phyloP scores from a whole-genome alignment of 345 rosid species.

The Carallia brachiata region DNA sequence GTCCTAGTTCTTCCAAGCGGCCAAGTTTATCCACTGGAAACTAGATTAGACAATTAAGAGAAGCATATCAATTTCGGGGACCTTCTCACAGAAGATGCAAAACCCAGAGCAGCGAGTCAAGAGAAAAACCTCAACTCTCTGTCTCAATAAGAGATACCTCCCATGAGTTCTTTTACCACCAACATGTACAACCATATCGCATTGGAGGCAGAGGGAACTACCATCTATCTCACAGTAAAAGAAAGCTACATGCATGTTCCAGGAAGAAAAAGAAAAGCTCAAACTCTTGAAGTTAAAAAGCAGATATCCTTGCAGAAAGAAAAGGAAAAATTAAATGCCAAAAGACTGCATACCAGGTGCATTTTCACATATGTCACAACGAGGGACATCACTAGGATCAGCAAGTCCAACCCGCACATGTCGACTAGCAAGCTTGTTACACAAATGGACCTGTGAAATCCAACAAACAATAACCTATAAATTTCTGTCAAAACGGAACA shows the following conservation, averaged over 20 bases:
- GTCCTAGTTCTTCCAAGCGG: slow-evolving; percentile 41
- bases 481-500: neutral
- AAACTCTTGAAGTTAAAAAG: slow-evolving; percentile 9
- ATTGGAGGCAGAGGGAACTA: slow-evolving; percentile 82
- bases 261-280: slow-evolving; percentile 20
- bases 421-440: slow-evolving; percentile 82
- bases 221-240: slow-evolving; percentile 89
- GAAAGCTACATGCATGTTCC: slow-evolving; percentile 56
- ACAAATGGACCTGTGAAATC: slow-evolving; percentile 65
- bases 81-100: slow-evolving; percentile 5
- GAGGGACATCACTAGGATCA: slow-evolving; percentile 64
- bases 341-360: slow-evolving; percentile 59
- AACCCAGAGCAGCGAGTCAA: slow-evolving; percentile 4
- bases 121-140: slow-evolving; percentile 72
- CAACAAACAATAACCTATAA: neutral
- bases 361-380: slow-evolving; percentile 82
- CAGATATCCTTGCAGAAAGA: neutral
- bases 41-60: slow-evolving; percentile 36
- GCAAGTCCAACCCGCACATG: slow-evolving; percentile 81
- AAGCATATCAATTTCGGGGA: slow-evolving; percentile 15
- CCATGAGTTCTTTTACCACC: slow-evolving; percentile 86
- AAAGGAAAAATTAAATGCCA: neutral
- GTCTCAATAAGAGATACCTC: slow-evolving; percentile 70
- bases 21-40: slow-evolving; percentile 72
- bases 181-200: slow-evolving; percentile 85